Base-by-base conservation (phyloP, 495 filamentous ascomycete species). In the Podospora sp. region DNA sequence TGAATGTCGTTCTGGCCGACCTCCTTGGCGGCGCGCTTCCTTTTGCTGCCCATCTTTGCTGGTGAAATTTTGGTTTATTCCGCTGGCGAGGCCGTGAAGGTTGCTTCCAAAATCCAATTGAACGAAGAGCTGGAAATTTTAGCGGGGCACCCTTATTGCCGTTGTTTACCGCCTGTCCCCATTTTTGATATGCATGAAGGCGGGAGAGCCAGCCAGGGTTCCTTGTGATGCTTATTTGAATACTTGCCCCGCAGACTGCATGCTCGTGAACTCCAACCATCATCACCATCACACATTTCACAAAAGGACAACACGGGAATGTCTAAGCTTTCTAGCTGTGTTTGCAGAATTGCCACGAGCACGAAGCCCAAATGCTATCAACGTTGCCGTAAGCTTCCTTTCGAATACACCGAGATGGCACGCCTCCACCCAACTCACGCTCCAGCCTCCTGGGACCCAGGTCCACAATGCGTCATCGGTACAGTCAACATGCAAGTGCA, bases 21-120 rank as follows among this genome's bases (percentile, higher is more conserved):
- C 68, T 79, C 79, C 53, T 76, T 80, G 55, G 76, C 59, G 8
- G 73, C 67, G 66, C 80, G 78, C 76, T 83, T 83, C 56, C 81
- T 73, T 72, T 83, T 83, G 63, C 69, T 76, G 22, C 64, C 75
- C 78, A 80, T 80, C 66, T 67, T 59, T 63, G 57, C 22, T 57
- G 73, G 21, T 20, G 12, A 52, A 21, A 6, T 22, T 27, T 59
- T 24, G 1, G 56, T 51, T 36, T 53, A 52, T 14, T 51, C 3
- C 16, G 25, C 3, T 55, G 49, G 27, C 35, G 26, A 16, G 1
- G 25, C 25, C 20, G 16, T 36, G 57, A 60, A 33, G 57, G 4
- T 14, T 36, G 57, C 25, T 14, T 12, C 16, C 1, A 26, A 9
- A 60, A 60, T 6, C 29, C 29, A 21, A 14, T 46, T 24, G 36